phyloP scores from a whole-genome alignment of 169 alveolate species.

The Plasmodium coatneyi region DNA sequence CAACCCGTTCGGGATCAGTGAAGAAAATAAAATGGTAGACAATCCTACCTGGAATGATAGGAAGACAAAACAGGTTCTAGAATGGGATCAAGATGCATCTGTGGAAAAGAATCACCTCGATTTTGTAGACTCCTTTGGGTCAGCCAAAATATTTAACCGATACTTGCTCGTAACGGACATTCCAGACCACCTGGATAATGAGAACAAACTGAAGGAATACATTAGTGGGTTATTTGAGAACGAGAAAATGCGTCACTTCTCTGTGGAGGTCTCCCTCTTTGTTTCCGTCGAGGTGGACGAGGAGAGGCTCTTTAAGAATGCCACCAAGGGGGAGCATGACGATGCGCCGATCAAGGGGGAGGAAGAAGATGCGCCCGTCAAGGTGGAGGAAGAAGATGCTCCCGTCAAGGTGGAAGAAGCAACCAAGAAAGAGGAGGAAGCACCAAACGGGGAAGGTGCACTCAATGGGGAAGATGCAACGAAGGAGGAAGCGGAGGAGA shows the following conservation, averaged over 20 bases:
- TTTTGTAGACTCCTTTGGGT: slow-evolving; percentile 15
- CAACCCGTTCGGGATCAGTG: slow-evolving; percentile 28
- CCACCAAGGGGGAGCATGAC: background rate
- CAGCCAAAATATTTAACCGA: slow-evolving; percentile 12
- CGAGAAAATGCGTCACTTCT: background rate
- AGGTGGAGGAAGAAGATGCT: background rate
- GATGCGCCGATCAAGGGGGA: background rate
- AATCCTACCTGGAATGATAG: slow-evolving; percentile 39
- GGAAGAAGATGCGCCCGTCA: background rate
- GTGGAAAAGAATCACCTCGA: slow-evolving; percentile 40
- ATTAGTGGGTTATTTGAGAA: background rate
- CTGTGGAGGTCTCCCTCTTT: slow-evolving; percentile 37
- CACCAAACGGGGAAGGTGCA: background rate
- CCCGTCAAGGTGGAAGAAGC: background rate
- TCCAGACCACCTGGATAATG: slow-evolving; percentile 7
- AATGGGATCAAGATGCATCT: slow-evolving; percentile 39
- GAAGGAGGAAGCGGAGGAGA: background rate
- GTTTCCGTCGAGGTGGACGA: background rate
- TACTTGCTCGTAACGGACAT: slow-evolving; percentile 36
- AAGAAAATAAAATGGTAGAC: slow-evolving; percentile 18
- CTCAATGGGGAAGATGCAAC: background rate
- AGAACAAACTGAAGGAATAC: slow-evolving; percentile 12
- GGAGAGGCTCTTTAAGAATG: background rate
- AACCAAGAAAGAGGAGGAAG: background rate
- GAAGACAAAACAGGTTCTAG: slow-evolving; percentile 13